phyloP scores from a whole-genome alignment of 164 flowering plant species.

The Sextonia rubra region DNA sequence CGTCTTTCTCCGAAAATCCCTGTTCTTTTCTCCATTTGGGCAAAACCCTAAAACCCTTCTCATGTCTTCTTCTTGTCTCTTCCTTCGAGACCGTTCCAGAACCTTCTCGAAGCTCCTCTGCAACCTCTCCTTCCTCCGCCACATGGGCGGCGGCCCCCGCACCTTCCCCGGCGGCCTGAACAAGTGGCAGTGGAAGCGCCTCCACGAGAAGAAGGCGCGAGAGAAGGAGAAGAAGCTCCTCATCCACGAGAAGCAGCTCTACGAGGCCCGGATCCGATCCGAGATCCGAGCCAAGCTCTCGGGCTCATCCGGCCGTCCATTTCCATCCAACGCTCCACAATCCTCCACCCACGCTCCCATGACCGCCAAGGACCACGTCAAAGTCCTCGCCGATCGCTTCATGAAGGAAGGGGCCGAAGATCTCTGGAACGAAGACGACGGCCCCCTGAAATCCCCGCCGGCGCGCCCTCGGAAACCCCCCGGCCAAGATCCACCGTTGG shows the following conservation, averaged over 20 bases:
- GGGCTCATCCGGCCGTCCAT: conserved; percentile 14
- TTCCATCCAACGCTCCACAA: neutral
- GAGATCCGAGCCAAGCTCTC: conserved; percentile 59
- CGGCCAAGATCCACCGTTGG: conserved; percentile 28
- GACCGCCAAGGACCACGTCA: conserved; percentile 59
- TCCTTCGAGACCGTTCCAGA: conserved; percentile 27
- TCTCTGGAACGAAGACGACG: conserved; percentile 86
- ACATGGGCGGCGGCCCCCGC: conserved; percentile 96
- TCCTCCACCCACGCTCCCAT: conserved; percentile 35
- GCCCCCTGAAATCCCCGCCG: conserved; percentile 37
- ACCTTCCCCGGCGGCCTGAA: conserved; percentile 95
- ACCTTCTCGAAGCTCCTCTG: conserved; percentile 25
- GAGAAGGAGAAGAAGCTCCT: conserved; percentile 82
- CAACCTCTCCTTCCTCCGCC: conserved; percentile 36
- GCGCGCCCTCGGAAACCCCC: conserved; percentile 5
- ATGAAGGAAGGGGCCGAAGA: conserved; percentile 87
- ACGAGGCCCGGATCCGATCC: conserved; percentile 79
- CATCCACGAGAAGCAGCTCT: conserved; percentile 82
- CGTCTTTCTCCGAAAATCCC: neutral
- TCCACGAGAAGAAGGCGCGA: conserved; percentile 87
- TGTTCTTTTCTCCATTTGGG: neutral
- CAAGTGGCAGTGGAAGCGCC: conserved; percentile 99
- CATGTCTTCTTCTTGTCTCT: neutral
- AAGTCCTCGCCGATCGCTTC: conserved; percentile 81
- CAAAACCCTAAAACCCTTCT: neutral